Conservation (phyloP, 441 rosid species). For the Breynia disticha region DNA sequence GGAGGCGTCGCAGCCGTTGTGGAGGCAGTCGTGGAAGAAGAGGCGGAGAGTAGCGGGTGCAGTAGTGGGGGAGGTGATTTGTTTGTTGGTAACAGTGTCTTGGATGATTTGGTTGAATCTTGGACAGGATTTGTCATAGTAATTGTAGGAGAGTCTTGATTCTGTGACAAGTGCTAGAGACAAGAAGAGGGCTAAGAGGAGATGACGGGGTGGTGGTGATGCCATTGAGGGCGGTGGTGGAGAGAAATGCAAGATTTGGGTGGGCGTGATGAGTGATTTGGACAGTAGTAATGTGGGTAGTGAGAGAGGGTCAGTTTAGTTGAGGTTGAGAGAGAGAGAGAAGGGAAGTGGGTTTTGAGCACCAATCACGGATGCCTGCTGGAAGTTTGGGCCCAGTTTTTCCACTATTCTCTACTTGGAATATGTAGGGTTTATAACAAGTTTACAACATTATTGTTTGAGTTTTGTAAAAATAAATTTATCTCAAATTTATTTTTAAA, state of each 20-base stretch:
- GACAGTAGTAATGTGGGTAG: no score
- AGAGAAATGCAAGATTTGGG: background rate
- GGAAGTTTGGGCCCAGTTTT: background rate
- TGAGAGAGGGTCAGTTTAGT: no score
- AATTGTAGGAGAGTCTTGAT: constrained; percentile 39
- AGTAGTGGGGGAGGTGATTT: constrained; percentile 46
- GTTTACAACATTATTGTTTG: no score
- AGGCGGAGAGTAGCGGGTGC: constrained; percentile 67
- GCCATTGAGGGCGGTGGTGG: constrained; percentile 11
- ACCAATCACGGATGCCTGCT: background rate
- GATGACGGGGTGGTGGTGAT: constrained; percentile 7
- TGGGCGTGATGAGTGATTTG: background rate
- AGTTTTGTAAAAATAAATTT: no score
- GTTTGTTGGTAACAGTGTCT: constrained; percentile 40
- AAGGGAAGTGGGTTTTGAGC: background rate
- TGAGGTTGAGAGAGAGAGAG: background rate
- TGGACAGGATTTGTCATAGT: constrained; percentile 57
- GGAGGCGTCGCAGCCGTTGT: constrained; percentile 65
- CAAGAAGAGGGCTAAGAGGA: constrained; percentile 19
- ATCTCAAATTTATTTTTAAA: no score
- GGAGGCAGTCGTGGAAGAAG: constrained; percentile 72
- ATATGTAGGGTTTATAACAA: no score
- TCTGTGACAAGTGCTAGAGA: constrained; percentile 10
- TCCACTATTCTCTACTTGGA: no score
- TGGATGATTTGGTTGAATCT: constrained; percentile 36